phyloP scores from a whole-genome alignment of 2,329 filamentous ascomycete species.

The Alternaria angustiovoidea region DNA sequence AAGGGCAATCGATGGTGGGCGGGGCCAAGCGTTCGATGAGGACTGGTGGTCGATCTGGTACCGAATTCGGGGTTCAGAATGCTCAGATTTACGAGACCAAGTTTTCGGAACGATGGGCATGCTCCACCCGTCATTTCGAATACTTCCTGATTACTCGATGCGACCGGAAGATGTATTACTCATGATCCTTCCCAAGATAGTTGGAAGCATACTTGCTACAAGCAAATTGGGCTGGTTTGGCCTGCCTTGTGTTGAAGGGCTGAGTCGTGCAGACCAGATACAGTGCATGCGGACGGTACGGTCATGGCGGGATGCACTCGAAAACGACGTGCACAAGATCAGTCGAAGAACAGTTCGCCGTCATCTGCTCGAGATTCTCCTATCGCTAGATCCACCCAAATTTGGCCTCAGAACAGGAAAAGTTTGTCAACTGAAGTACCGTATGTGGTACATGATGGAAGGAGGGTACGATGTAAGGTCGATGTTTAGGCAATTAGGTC shows the following conservation, averaged over 20 bases:
- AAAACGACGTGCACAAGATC: background rate
- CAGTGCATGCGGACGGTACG: too few species aligned
- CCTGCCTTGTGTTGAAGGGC: too few species aligned
- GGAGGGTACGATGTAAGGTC: background rate
- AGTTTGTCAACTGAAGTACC: background rate
- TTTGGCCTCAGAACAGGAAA: too few species aligned
- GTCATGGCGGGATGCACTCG: background rate
- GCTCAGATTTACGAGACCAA: background rate
- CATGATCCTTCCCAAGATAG: background rate
- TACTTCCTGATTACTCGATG: background rate
- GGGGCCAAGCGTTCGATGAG: too few species aligned
- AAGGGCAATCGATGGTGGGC: too few species aligned
- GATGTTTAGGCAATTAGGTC: background rate
- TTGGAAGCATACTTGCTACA: background rate
- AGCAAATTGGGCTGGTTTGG: too few species aligned
- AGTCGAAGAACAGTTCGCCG: background rate
- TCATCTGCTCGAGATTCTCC: background rate
- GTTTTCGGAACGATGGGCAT: background rate
- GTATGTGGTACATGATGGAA: accelerated
- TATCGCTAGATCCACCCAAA: background rate
- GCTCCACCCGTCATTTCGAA: background rate
- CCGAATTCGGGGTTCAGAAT: background rate
- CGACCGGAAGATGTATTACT: background rate
- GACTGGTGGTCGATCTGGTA: too few species aligned
- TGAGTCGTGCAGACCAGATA: too few species aligned